Evolutionary conservation across 2,329 filamentous ascomycete species (phyloP).

Genomic region (Neofusicoccum kwambonambiense): DNA sequence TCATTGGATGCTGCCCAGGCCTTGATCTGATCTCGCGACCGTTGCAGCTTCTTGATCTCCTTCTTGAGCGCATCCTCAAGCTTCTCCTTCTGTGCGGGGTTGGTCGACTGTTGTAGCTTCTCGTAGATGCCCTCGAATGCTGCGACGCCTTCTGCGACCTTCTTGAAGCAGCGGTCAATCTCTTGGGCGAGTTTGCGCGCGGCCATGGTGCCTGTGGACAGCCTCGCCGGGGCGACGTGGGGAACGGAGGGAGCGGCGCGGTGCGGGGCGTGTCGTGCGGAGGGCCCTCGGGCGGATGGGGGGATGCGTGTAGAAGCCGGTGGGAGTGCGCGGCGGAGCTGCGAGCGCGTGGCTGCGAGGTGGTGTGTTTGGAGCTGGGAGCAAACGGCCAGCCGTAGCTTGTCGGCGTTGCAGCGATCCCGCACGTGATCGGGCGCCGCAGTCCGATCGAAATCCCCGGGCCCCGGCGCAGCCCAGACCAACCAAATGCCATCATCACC

Average conservation of each 20-base stretch:
- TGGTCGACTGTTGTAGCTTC: slow-evolving; percentile 91
- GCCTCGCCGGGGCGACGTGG: slow-evolving; percentile 31
- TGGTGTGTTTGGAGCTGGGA: slow-evolving; percentile 11
- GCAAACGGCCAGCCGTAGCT: slow-evolving; percentile 11
- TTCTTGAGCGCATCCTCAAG: slow-evolving; percentile 96
- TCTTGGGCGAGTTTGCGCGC: slow-evolving; percentile 96
- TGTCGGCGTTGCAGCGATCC: slow-evolving; percentile 10
- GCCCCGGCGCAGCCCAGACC: not conserved
- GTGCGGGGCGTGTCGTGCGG: not conserved
- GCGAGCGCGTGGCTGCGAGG: slow-evolving; percentile 9
- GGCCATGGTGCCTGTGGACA: slow-evolving; percentile 65
- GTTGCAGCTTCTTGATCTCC: slow-evolving; percentile 99
- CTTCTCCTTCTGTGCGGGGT: slow-evolving; percentile 96
- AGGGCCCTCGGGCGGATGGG: not conserved
- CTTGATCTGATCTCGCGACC: slow-evolving; percentile 97
- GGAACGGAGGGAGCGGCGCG: slow-evolving; percentile 3
- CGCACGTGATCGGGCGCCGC: not conserved
- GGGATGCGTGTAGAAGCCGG: not conserved
- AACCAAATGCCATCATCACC: not conserved
- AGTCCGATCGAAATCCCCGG: not conserved
- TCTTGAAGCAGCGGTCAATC: slow-evolving; percentile 99
- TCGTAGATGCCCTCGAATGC: slow-evolving; percentile 96
- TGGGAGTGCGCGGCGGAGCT: not conserved
- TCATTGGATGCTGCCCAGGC: slow-evolving; percentile 98
- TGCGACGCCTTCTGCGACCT: slow-evolving; percentile 86